phyloP scores from a whole-genome alignment of 768 basidiomycete genomes.

The Daedaleopsis sinensis region DNA sequence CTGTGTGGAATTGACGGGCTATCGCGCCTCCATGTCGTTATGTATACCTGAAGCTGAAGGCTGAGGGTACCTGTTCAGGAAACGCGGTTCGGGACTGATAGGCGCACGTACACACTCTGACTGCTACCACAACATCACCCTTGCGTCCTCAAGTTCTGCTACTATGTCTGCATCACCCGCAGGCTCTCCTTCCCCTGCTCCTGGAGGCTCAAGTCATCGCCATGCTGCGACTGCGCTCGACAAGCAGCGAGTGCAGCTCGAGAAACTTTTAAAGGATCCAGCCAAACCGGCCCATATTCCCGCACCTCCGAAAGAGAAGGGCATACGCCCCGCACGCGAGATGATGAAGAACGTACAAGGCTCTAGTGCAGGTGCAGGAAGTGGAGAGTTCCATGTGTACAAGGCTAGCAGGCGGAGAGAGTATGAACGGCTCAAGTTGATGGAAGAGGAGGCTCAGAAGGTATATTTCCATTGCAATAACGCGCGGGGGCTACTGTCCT shows the following conservation, averaged over 20 bases:
- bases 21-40: neutral
- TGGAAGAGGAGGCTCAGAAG: constrained; percentile 81
- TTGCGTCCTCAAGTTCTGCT: neutral
- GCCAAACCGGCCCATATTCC: constrained; percentile 81
- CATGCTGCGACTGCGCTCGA: constrained; percentile 58
- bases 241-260: constrained; percentile 68
- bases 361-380: constrained; percentile 95
- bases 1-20: neutral
- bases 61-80: neutral
- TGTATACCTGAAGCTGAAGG: too few species aligned
- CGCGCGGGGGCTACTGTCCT: too few species aligned
- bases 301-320: constrained; percentile 79
- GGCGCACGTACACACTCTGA: neutral
- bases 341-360: constrained; percentile 99
- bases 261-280: constrained; percentile 89
- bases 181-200: constrained; percentile 26
- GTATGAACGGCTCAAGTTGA: constrained; percentile 89
- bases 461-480: constrained; percentile 45
- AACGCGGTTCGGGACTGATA: too few species aligned
- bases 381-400: constrained; percentile 98
- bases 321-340: constrained; percentile 79
- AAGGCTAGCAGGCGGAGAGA: constrained; percentile 93
- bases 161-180: constrained; percentile 34
- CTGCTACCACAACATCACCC: neutral
- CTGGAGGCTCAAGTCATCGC: constrained; percentile 27